Evolutionary conservation across 1,284 basidiomycete genomes (phyloP).

Genomic region (Ganoderma sinense): DNA sequence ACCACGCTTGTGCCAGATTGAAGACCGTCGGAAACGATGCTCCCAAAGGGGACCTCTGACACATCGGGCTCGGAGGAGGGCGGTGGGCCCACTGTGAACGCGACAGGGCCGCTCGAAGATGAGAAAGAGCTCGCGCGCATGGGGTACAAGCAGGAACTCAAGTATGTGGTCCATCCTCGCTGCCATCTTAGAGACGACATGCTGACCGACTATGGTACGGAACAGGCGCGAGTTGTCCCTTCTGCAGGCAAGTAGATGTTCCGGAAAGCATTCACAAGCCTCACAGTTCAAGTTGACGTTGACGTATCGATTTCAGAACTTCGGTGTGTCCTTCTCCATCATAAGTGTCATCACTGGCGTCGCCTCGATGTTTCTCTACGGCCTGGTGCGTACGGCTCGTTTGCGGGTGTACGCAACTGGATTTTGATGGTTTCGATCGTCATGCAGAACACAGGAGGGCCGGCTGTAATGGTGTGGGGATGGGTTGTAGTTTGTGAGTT

Average conservation of each 20-base stretch:
- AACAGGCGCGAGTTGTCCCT: constrained; percentile 63
- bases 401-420: not conserved
- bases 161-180: constrained; percentile 46
- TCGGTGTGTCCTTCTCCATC: constrained; percentile 80
- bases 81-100: too few relatives aligned
- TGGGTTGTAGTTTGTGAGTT: constrained; percentile 64
- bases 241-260: too few relatives aligned
- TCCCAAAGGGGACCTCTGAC: not conserved
- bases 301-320: constrained; percentile 54
- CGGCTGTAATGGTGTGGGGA: constrained; percentile 78
- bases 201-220: not conserved
- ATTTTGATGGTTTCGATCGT: constrained; percentile 12
- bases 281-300: constrained; percentile 12
- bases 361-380: constrained; percentile 71
- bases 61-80: too few relatives aligned
- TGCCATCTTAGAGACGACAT: not conserved
- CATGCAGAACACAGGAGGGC: constrained; percentile 72
- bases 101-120: too few relatives aligned
- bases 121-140: constrained; percentile 73
- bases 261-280: constrained; percentile 31
- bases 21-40: not conserved
- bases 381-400: constrained; percentile 54
- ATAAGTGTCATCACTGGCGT: constrained; percentile 79
- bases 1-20: too few relatives aligned
- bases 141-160: constrained; percentile 80